Conservation (phyloP, 2,329 filamentous ascomycete genomes). For the Zalaria sp. region DNA sequence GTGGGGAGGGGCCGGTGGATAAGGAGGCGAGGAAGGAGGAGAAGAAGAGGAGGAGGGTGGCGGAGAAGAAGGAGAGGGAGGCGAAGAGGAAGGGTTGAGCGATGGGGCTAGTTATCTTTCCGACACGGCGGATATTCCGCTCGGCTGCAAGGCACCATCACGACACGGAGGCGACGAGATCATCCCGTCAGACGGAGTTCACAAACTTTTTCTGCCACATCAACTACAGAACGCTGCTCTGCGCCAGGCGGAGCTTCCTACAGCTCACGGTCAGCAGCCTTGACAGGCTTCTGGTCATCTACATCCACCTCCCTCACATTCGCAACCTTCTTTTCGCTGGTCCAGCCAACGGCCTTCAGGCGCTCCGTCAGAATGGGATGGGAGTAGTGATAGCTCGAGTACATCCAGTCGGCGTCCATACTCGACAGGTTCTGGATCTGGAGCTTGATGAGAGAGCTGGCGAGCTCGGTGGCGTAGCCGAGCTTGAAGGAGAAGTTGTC, state of each 20-base stretch:
- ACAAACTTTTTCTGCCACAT: neutral
- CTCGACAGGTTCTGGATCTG: constrained; percentile 96
- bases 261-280: constrained; percentile 63
- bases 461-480: constrained; percentile 72
- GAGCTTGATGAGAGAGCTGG: constrained; percentile 82
- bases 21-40: constrained; percentile 39
- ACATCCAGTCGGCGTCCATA: constrained; percentile 98
- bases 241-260: constrained; percentile 24
- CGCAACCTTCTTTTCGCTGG: constrained; percentile 44
- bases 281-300: constrained; percentile 46
- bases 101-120: too few relatives aligned
- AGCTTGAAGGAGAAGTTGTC: constrained; percentile 75
- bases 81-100: constrained; percentile 4
- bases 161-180: too few relatives aligned
- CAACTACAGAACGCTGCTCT: neutral
- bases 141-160: too few relatives aligned
- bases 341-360: constrained; percentile 81
- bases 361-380: constrained; percentile 93
- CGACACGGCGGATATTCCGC: too few relatives aligned
- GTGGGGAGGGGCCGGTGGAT: constrained; percentile 19
- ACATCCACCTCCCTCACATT: constrained; percentile 31
- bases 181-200: too few relatives aligned
- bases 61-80: constrained; percentile 22
- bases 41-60: constrained; percentile 40
- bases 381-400: constrained; percentile 96